Evolutionary conservation across 1,139 yeast species (phyloP), one percentile per base, ranked within the genome.

Genomic region (Pneumocystis oryctolagi): DNA sequence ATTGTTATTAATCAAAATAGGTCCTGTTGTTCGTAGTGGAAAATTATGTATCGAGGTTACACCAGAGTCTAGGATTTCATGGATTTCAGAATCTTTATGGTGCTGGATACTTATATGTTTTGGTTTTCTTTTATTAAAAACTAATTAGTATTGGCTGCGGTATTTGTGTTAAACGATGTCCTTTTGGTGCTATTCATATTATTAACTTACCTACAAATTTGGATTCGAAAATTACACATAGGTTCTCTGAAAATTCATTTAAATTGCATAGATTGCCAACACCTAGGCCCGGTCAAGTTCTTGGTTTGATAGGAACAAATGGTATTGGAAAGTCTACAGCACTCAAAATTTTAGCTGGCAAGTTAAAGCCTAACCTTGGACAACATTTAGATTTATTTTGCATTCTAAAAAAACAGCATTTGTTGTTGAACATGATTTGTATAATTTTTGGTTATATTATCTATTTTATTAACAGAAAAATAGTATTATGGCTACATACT

Each of bases 261-360:
- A 92, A 92, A 77, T 82, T 92, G 72, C 98, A 92, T 75, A 83
- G 98, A 75, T 80, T 92, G 71, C 98, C 98, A 30, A 90, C 96
- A 65, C 98, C 98, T 69, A 86, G 98, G 77, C 97, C 98, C 5
- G 98, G 97, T 65, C 98, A 92, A 77, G 98, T 92, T 60, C 80
- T 92, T 69, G 98, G 98, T 68, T 81, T 92, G 70, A 98, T 92
- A 61, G 98, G 98, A 73, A 88, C 97, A 65, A 92, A 92, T 79
- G 98, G 98, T 89, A 92, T 92, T 72, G 98, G 98, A 71, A 92
- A 92, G 74, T 87, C 96, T 14, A 92, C 98, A n/a, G 98, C 98
- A 12, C 80, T 92, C 73, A 92, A 92, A 78, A 90, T 92, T 73
- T 82, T 92, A 70, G 95, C 97, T n/a, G 98, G 97, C 73, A 92